Base-by-base conservation (phyloP, 257 asterid genomes). In the Gentiana macrophylla region DNA sequence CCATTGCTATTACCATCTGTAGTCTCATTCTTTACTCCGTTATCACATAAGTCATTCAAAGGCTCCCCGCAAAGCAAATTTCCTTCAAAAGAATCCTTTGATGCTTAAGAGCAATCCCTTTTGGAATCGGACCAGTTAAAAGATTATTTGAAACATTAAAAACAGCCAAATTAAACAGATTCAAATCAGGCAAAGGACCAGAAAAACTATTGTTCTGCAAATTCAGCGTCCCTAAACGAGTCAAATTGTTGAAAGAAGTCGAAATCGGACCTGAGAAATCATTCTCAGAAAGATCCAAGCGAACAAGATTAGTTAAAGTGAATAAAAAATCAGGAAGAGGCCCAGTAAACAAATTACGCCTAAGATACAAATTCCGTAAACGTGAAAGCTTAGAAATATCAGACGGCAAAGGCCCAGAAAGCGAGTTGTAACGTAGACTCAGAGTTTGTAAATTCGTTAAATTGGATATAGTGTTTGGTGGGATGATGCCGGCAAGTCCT, bases 351-450 rank as follows among this genome's bases (percentile, higher is more conserved):
- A 66, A 67, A 47, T 90, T 90, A 60, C 82, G 84, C 60, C 86
- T 96, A 0, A 90, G 61, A 37, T 82, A 86, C 3, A 90, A 65
- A 61, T 80, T 80, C 7, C 89, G 85, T 8, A 90, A 84, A 15
- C 62, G 57, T 5, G 66, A 54, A 35, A 90, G 79, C 4, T 83
- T 69, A 5, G 86, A 15, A 53, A 90, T 43, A 55, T 79, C 94
- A 33, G 84, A 48, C 8, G 92, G 95, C 1, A 90, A 72, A 1
- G 77, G 77, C 3, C 94, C 86, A 6, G 94, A 59, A 4, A 90
- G 81, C 3, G 92, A 65, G 65, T 90, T 90, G 68, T 82, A 90
- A 6, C 98, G 94, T 57, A 90, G 92, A 67, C 98, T 90, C 10
- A 90, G 78, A 6, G 95, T 82, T 52, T 62, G 77, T 2, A 90